Evolutionary conservation across 2,329 filamentous ascomycete species (phyloP).

Genomic region (Epichloe festucae): DNA sequence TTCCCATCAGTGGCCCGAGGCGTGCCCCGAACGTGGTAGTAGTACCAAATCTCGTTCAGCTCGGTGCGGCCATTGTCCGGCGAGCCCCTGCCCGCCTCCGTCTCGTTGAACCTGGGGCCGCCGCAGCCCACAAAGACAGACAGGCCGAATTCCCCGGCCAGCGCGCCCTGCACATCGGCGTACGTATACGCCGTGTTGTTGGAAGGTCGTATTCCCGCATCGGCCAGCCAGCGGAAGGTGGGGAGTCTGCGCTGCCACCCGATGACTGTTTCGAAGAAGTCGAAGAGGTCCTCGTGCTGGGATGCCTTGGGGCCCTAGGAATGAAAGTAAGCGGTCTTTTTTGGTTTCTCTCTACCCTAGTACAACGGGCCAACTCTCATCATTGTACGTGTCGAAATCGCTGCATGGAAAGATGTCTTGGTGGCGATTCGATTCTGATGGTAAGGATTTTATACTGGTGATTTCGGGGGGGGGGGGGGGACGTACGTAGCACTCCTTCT

Average conservation of each 20-base stretch:
- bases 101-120: conserved; percentile 47
- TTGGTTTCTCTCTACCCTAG: no score
- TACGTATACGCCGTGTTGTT: conserved; percentile 46
- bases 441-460: no score
- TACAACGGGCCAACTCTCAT: no score
- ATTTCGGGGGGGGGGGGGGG: not conserved
- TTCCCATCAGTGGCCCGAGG: conserved; percentile 38
- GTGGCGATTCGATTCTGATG: no score
- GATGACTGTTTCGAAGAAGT: conserved; percentile 50
- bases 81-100: conserved; percentile 39
- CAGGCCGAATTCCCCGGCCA: conserved; percentile 37
- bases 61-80: conserved; percentile 43
- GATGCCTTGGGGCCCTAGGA: conserved; percentile 35
- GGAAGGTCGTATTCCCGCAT: conserved; percentile 39
- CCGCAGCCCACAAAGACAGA: conserved; percentile 49
- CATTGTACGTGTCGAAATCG: no score
- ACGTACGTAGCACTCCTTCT: conserved; percentile 44
- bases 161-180: conserved; percentile 34
- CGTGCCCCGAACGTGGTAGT: conserved; percentile 44
- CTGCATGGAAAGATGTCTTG: no score
- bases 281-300: conserved; percentile 44
- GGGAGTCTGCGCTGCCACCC: conserved; percentile 44
- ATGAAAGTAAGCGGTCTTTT: no score
- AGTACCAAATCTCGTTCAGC: conserved; percentile 54
- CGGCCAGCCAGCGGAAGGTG: conserved; percentile 47